These are phyloP conservation scores for Plasmodium inui DNA, from an alignment of 169 alveolate species.

Conservation along the genomic window DNA sequence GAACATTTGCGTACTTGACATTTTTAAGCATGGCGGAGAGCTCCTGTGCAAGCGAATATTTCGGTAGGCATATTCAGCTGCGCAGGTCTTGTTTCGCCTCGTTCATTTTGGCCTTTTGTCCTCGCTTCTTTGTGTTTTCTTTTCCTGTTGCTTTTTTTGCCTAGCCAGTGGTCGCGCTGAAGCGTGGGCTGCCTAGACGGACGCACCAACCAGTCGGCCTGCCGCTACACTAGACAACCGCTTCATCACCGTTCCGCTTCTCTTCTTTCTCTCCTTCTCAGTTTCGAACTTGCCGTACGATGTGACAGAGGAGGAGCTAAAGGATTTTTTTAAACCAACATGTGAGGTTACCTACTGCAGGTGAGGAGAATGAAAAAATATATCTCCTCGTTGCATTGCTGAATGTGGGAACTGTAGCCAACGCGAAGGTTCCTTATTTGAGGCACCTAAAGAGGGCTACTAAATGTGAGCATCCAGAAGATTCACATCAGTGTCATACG, in stretches of 20 bases:
- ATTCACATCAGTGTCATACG: background rate
- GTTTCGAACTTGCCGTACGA: constrained; percentile 56
- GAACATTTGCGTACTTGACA: background rate
- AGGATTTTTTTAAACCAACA: constrained; percentile 23
- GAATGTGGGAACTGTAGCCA: background rate
- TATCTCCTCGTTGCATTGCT: background rate
- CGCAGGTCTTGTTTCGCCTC: background rate
- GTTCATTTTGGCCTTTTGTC: background rate
- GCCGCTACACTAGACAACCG: background rate
- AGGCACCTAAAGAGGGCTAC: background rate
- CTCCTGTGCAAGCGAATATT: background rate
- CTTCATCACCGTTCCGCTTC: background rate
- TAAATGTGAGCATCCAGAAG: background rate
- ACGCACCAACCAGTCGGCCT: background rate
- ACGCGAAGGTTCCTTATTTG: background rate
- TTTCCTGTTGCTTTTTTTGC: background rate
- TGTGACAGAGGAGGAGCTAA: constrained; percentile 42
- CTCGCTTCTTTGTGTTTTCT: too few relatives aligned
- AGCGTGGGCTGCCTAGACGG: background rate
- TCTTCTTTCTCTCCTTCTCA: background rate
- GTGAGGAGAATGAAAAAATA: background rate
- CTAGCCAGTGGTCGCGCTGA: background rate
- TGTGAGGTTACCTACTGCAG: constrained; percentile 20
- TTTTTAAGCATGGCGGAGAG: constrained; percentile 11
- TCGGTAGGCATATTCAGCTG: constrained; percentile 9